Evolutionary conservation across 2,329 filamentous ascomycete genomes (phyloP), one percentile per base, ranked within the genome.

Genomic region (Alternaria alternata): DNA sequence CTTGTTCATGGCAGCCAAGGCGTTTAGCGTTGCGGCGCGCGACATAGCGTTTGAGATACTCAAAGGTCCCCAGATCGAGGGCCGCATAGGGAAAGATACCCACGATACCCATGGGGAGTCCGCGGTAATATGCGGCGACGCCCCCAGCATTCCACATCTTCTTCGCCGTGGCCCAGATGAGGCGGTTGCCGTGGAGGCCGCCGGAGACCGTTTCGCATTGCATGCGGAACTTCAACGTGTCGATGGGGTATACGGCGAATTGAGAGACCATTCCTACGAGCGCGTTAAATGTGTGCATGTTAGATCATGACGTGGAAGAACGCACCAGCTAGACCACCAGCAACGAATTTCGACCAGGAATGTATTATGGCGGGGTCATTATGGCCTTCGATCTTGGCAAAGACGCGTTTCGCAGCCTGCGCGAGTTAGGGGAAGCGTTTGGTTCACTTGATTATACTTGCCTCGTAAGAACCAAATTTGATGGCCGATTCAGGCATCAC

Each of bases 401-500:
- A 88, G 4, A 90, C 88, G 64, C 93, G 89, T 83, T 98, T 99
- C 8, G 93, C 91, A 52, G 93, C 93, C 87, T 89, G 53, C 42
- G 61, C 43, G 20, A 16, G 54, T 73, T 62, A 71, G 66, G 24
- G 24, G 36, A 28, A 38, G 47, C 8, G 39, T 32, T 42, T 49
- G 26, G 12, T 43, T 39, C 57, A 39, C 36, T 42, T 57, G 20
- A 39, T 4, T 20, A 51, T 55, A 63, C 79, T 71, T 77, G 87
- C 87, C 82, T 99, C 95, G 75, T 97, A 99, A 20, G 94, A 94
- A 61, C 95, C 95, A 77, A 99, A 99, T 80, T 97, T 96, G 76
- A 99, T 97, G 26, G 95, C 94, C 28, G 94, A 97, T 81, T 99
- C 95, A 0, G 95, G 95, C 93, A 98, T 97, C 62, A 99, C 95